These are phyloP conservation scores for Beta macrorhiza DNA, from an alignment of 179 eudicot genomes.

Conservation along the genomic window DNA sequence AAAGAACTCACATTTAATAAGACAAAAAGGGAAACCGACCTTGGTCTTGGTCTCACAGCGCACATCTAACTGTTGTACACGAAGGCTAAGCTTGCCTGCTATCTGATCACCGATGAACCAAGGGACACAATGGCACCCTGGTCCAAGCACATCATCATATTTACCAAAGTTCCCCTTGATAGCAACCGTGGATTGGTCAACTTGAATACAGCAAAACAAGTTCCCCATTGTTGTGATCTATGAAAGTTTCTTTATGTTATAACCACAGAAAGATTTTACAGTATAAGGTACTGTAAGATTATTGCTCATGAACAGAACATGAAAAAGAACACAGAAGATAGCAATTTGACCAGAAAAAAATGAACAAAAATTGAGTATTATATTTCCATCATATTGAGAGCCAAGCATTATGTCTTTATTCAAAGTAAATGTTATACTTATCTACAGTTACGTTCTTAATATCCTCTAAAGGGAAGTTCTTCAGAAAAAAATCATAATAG, in stretches of 20 bases:
- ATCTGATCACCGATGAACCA: constrained; percentile 38
- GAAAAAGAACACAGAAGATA: background rate
- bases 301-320: background rate
- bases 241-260: background rate
- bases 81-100: constrained; percentile 42
- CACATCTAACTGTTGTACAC: constrained; percentile 43
- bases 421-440: no score
- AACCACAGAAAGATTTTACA: background rate
- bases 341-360: no score
- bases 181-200: constrained; percentile 43
- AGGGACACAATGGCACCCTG: constrained; percentile 50
- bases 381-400: no score
- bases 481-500: no score
- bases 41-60: constrained; percentile 50
- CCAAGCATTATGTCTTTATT: no score
- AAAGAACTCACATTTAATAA: no score
- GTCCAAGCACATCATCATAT: constrained; percentile 35
- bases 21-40: constrained; percentile 21
- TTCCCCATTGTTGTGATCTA: constrained; percentile 35
- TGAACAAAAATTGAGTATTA: no score
- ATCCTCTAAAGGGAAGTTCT: no score
- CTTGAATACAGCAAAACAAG: constrained; percentile 36
- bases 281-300: no score
- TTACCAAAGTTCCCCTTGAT: constrained; percentile 44
- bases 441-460: no score